These are phyloP conservation scores for Ceratocystis diversiconidia DNA, from an alignment of 2,329 filamentous ascomycete genomes.

Conservation along the genomic window DNA sequence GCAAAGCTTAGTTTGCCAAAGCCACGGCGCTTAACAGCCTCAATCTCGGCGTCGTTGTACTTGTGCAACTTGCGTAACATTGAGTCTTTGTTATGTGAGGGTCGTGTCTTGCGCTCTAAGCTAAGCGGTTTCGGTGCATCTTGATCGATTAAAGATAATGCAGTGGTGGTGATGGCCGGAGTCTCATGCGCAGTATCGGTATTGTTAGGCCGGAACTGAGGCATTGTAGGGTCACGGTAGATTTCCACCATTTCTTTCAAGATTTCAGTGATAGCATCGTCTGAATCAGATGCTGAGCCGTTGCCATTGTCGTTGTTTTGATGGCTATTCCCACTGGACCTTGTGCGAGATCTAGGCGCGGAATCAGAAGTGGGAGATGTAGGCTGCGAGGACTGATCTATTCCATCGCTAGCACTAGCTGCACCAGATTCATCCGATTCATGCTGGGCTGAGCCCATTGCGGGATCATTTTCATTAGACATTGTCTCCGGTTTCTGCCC, in stretches of 20 bases:
- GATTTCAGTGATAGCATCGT: not conserved
- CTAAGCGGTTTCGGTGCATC: not conserved
- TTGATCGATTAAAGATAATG: not conserved
- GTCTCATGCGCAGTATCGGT: constrained; percentile 18
- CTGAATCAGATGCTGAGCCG: not conserved
- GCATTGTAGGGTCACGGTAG: constrained; percentile 47
- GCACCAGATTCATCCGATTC: not conserved
- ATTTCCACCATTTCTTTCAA: not conserved
- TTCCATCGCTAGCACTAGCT: not conserved
- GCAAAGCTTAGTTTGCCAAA: constrained; percentile 62
- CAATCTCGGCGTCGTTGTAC: constrained; percentile 51
- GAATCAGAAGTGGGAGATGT: not conserved
- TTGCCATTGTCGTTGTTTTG: not conserved
- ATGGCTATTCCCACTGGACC: not conserved
- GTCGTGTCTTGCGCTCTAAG: not conserved
- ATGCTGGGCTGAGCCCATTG: not conserved
- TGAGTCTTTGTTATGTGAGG: constrained; percentile 8
- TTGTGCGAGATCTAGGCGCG: not conserved
- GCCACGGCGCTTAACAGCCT: constrained; percentile 59
- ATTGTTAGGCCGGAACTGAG: constrained; percentile 52
- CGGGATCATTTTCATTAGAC: not conserved
- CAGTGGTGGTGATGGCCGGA: constrained; percentile 7
- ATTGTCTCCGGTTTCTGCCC: not conserved
- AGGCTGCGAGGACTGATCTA: not conserved
- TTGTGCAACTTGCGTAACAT: constrained; percentile 36